phyloP scores from a whole-genome alignment of 257 asterid species.

The Solanum peruvianum region DNA sequence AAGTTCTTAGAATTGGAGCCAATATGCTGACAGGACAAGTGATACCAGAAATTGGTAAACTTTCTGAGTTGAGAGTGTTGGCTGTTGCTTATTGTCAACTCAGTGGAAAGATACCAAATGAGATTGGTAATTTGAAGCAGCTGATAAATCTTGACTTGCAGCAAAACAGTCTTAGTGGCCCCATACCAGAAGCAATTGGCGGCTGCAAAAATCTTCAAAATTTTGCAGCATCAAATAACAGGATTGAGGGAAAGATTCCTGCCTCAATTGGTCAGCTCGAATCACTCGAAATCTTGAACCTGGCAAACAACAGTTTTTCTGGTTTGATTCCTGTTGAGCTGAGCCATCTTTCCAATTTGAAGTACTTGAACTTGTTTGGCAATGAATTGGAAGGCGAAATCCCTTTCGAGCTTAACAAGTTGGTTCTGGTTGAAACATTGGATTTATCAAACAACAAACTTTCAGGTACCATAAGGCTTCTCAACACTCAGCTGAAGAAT shows the following conservation, averaged over 20 bases:
- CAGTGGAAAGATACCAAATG: constrained; percentile 61
- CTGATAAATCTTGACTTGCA: constrained; percentile 50
- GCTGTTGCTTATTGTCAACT: constrained; percentile 66
- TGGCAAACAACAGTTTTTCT: constrained; percentile 71
- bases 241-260: constrained; percentile 52
- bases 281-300: constrained; percentile 56
- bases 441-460: constrained; percentile 63
- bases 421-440: constrained; percentile 33
- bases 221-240: constrained; percentile 64
- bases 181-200: constrained; percentile 53
- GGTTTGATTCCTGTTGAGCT: constrained; percentile 52
- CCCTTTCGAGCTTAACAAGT: constrained; percentile 41
- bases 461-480: constrained; percentile 40
- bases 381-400: constrained; percentile 52
- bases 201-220: constrained; percentile 37
- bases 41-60: constrained; percentile 31
- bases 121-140: constrained; percentile 50
- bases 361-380: constrained; percentile 66
- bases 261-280: constrained; percentile 29
- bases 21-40: constrained; percentile 52
- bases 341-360: constrained; percentile 29
- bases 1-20: constrained; percentile 70
- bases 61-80: constrained; percentile 45
- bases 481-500: constrained; percentile 26
- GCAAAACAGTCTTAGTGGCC: constrained; percentile 43